Evolutionary conservation across 2,329 filamentous ascomycete genomes (phyloP).

Genomic region (Escovopsis sp.): DNA sequence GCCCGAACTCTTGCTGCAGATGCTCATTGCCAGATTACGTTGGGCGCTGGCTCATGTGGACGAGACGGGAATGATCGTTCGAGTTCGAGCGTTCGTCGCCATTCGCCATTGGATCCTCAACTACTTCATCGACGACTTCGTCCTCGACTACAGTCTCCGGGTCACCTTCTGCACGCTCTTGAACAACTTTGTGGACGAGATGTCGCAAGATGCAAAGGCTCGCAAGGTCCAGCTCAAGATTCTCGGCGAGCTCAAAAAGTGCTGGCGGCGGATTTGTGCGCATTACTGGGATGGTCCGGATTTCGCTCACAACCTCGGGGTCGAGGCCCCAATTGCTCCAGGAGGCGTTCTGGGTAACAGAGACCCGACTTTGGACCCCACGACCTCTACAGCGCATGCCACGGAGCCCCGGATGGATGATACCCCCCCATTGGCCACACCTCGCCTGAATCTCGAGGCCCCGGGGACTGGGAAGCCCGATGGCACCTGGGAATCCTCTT

Average conservation of each 20-base stretch:
- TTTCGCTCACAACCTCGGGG: constrained; percentile 44
- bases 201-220: constrained; percentile 28
- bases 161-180: constrained; percentile 66
- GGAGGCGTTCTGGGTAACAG: constrained; percentile 56
- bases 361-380: constrained; percentile 39
- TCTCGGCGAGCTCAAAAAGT: constrained; percentile 86
- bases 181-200: constrained; percentile 50
- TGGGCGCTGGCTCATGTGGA: constrained; percentile 75
- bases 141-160: constrained; percentile 59
- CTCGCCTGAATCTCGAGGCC: too few species aligned
- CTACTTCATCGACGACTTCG: constrained; percentile 92
- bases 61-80: constrained; percentile 82
- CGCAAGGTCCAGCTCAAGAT: constrained; percentile 61
- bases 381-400: constrained; percentile 35
- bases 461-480: too few species aligned
- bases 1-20: constrained; percentile 58
- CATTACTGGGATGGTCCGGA: constrained; percentile 74
- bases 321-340: constrained; percentile 55
- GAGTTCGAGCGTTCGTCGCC: constrained; percentile 89
- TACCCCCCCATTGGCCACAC: constrained; percentile 17
- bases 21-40: constrained; percentile 69
- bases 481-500: too few species aligned
- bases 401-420: constrained; percentile 29
- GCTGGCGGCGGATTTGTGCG: constrained; percentile 83
- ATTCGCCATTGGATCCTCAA: constrained; percentile 95